Percentiles rank a stretch among this genome's conserved stretches.
Evolutionary conservation across 2,329 filamentous ascomycete genomes (phyloP).

Genomic region (Colletotrichum sp.): DNA sequence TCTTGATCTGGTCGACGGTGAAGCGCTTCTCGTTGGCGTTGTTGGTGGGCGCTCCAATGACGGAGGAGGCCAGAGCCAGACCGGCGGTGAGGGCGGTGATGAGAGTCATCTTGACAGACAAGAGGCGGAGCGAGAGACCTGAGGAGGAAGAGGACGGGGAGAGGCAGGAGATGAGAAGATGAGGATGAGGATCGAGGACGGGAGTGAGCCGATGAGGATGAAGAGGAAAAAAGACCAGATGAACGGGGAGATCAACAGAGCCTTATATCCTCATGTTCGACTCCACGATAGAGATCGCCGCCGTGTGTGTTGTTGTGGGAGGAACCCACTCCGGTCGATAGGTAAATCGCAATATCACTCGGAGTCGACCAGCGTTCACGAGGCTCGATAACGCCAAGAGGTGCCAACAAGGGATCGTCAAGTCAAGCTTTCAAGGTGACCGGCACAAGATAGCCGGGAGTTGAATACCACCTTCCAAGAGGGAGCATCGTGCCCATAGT

Average conservation of each 20-base stretch:
- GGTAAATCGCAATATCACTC: not conserved
- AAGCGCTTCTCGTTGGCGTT: constrained; percentile 23
- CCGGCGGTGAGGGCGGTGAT: constrained; percentile 14
- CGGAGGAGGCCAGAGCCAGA: constrained; percentile 26
- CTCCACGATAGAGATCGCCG: not conserved
- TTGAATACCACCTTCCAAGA: constrained; percentile 21
- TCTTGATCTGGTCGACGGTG: constrained; percentile 40
- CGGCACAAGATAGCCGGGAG: constrained; percentile 9
- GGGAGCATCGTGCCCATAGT: constrained; percentile 9
- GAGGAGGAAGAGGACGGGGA: not conserved
- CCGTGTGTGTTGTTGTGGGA: not conserved
- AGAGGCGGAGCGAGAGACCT: not conserved
- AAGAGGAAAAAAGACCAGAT: not conserved
- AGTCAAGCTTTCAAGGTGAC: not conserved
- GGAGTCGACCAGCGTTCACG: not conserved
- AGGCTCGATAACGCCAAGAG: not conserved
- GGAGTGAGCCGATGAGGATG: not conserved
- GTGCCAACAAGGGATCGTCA: not conserved
- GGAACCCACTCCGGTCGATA: not conserved
- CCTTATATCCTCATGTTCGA: constrained; percentile 13
- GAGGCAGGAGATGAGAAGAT: not conserved
- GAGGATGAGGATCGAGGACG: not conserved
- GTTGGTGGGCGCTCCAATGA: constrained; percentile 21
- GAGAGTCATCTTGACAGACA: constrained; percentile 7
- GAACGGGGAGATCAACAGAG: not conserved